A percentile compares a stretch with the other conserved stretches of the same genome.
Conservation (phyloP, 1,284 basidiomycete species). For the Boletus albobrunnescens region DNA sequence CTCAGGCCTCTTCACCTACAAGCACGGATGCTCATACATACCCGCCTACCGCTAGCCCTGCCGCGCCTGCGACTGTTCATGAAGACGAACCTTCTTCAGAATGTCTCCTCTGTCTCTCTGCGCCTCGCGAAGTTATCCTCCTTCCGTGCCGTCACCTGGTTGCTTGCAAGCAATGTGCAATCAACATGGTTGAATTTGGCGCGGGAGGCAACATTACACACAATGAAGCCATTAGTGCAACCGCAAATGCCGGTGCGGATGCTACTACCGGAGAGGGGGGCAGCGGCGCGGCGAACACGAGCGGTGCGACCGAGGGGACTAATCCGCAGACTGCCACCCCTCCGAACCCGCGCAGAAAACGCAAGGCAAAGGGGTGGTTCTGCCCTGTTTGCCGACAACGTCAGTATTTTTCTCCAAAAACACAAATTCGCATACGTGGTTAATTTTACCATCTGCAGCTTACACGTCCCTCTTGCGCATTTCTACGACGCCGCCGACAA, state of each 20-base stretch:
- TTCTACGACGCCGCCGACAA: conserved; percentile 65
- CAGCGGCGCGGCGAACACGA: conserved; percentile 20
- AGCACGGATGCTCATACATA: conserved; percentile 43
- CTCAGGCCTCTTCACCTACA: conserved; percentile 40
- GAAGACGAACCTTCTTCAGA: conserved; percentile 81
- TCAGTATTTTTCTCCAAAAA: conserved; percentile 37
- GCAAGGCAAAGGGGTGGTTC: conserved; percentile 92
- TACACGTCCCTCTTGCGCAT: conserved; percentile 85
- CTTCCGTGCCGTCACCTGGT: conserved; percentile 88
- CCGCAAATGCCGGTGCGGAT: conserved; percentile 5
- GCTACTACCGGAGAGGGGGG: conserved; percentile 15
- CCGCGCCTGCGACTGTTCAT: conserved; percentile 28
- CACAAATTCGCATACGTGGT: not conserved
- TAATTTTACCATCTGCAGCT: conserved; percentile 42
- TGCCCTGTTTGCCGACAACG: conserved; percentile 90
- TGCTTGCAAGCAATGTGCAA: conserved; percentile 85
- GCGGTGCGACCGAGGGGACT: conserved; percentile 17
- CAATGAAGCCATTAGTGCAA: conserved; percentile 41
- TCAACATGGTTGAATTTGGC: conserved; percentile 94
- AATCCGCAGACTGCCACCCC: conserved; percentile 27
- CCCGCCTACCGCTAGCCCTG: conserved; percentile 44
- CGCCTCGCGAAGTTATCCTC: conserved; percentile 83
- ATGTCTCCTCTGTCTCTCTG: conserved; percentile 83
- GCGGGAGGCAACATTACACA: conserved; percentile 81
- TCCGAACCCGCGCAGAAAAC: conserved; percentile 61